Evolutionary conservation across 2,329 filamentous ascomycete genomes (phyloP), one percentile per base, ranked within the genome.

Genomic region (Celoporthe dispersa): DNA sequence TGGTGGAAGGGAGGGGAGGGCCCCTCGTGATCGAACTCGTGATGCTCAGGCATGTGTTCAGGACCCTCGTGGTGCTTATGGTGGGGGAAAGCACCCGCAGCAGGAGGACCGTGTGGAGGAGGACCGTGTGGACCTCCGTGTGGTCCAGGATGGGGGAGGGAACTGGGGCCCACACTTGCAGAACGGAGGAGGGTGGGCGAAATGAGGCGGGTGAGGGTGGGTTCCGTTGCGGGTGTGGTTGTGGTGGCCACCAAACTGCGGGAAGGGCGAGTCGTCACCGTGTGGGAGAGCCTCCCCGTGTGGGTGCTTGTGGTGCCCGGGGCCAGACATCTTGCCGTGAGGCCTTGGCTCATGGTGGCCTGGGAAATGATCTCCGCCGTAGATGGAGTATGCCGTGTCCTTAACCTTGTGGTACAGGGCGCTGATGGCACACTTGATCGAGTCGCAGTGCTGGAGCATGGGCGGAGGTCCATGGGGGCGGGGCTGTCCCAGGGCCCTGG

Each of bases 401-500:
- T 79, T 80, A 66, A 84, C 77, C 63, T 80, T 80, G 64, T 79
- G 73, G 59, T 80, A 78, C 62, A 84, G 75, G n/a, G 79, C 75
- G 55, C 77, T 76, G 61, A 84, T 75, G 57, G 85, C 75, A 71
- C 84, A 86, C 72, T 80, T 82, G 57, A 85, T 67, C 70, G 77
- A 81, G 64, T 80, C 79, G 68, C 83, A 85, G 9, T 80, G 76
- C 31, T 74, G 65, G 59, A 80, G 74, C 67, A 76, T 69, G 76
- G 75, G n/a, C 68, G 74, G n/a, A 68, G 74, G 64, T 22, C 75
- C 72, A 19, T 64, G 64, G 31, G 39, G 57, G 14, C 16, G 57
- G 22, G 44, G 35, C 72, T 76, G 72, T 41, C 80, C 77, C 68
- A 81, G 79, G 2, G 78, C 75, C 28, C 81, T 76, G 44, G 78